Evolutionary conservation across 345 rosid species (phyloP).

Genomic region (Brassica cretica): DNA sequence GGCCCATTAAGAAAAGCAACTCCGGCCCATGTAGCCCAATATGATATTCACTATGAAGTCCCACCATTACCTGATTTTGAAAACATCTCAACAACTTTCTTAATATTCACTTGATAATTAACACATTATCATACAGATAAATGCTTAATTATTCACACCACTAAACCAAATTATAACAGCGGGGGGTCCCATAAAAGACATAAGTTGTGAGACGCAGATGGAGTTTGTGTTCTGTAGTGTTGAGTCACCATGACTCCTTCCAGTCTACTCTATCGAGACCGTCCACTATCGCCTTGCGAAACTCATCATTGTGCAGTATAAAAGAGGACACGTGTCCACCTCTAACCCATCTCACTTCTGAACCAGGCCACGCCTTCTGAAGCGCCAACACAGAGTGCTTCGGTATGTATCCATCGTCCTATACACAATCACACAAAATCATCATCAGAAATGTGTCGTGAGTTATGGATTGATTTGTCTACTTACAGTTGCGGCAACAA

Average conservation of each 20-base stretch:
- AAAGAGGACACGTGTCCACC: conserved; percentile 95
- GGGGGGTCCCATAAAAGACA: conserved; percentile 52
- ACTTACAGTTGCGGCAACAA: conserved; percentile 98
- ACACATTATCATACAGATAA: conserved; percentile 1
- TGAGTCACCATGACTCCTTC: conserved; percentile 67
- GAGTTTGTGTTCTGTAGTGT: neutral
- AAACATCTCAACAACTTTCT: neutral
- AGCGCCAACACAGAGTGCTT: conserved; percentile 89
- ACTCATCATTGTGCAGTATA: conserved; percentile 75
- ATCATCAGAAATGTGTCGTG: neutral
- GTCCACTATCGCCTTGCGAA: conserved; percentile 80
- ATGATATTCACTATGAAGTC: neutral
- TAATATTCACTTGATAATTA: neutral
- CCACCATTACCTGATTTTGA: no score
- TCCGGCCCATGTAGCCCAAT: neutral
- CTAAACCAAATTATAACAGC: conserved; percentile 36
- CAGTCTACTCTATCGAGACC: conserved; percentile 72
- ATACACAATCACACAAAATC: neutral
- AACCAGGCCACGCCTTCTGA: conserved; percentile 98
- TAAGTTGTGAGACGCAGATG: conserved; percentile 43
- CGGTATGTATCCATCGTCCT: conserved; percentile 98
- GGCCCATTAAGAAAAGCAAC: neutral
- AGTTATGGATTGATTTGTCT: neutral
- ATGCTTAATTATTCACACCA: neutral
- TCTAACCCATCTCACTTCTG: conserved; percentile 96